A percentile compares a stretch with the other conserved stretches of the same genome.
These are phyloP conservation scores for Striga asiatica DNA, from an alignment of 257 asterid species.

Conservation along the genomic window DNA sequence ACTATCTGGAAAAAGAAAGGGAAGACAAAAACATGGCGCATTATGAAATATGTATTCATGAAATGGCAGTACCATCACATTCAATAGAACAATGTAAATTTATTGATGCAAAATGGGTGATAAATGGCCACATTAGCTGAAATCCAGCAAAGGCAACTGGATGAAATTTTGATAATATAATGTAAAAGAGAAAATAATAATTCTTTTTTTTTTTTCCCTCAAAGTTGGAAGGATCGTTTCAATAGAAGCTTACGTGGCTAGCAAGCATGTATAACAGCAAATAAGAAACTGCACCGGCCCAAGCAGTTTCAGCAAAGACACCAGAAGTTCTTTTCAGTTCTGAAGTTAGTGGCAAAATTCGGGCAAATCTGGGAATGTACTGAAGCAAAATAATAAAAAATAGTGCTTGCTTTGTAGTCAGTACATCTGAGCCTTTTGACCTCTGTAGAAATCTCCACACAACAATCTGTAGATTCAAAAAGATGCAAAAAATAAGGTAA, in stretches of 20 bases:
- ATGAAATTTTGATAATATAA: no score
- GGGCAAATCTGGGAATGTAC: conserved; percentile 70
- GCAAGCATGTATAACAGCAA: conserved; percentile 96
- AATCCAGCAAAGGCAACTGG: no score
- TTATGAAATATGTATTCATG: no score
- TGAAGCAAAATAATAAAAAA: conserved; percentile 74
- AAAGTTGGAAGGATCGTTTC: no score
- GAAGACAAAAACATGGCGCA: conserved; percentile 1
- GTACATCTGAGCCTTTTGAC: conserved; percentile 89
- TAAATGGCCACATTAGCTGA: no score
- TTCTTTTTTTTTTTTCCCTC: no score
- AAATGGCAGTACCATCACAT: no score
- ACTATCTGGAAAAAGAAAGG: conserved; percentile 61
- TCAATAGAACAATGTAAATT: no score
- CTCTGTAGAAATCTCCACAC: conserved; percentile 87
- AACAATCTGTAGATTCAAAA: conserved; percentile 58
- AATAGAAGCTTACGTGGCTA: conserved; percentile 75
- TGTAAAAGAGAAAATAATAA: no score
- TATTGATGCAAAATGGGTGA: no score
- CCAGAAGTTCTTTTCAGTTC: conserved; percentile 96
- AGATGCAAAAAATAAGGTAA: no score
- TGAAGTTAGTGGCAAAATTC: conserved; percentile 70
- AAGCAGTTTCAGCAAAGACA: conserved; percentile 98
- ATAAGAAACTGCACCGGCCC: conserved; percentile 99
- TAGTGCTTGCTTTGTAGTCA: conserved; percentile 73